These are phyloP conservation scores for Naganishia kalamii DNA, from an alignment of 768 basidiomycete species.

Conservation along the genomic window DNA sequence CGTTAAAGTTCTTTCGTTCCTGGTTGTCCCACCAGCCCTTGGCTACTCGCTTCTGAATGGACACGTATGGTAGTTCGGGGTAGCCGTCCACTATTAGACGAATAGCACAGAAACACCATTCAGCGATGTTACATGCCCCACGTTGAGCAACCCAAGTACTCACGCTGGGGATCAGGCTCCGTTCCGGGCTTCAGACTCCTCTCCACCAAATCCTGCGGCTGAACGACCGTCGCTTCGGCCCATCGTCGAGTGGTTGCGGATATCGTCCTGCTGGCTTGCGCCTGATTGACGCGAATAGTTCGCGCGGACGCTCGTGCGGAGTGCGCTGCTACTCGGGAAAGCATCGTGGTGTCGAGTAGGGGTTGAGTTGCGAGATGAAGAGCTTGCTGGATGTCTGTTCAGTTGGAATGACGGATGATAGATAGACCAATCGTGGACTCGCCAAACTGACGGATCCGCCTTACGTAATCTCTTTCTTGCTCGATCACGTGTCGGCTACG, in stretches of 20 bases:
- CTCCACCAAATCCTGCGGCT: constrained; percentile 17
- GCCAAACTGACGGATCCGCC: background rate
- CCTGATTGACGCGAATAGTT: background rate
- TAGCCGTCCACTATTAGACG: constrained; percentile 43
- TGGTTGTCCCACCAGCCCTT: constrained; percentile 49
- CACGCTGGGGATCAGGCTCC: constrained; percentile 41
- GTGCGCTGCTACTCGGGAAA: background rate
- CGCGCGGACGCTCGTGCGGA: constrained; percentile 5
- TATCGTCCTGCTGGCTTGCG: constrained; percentile 10
- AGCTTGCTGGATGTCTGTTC: no score
- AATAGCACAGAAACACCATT: background rate
- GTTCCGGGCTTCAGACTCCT: constrained; percentile 11
- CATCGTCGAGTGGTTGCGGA: constrained; percentile 10
- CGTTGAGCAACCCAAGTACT: constrained; percentile 20
- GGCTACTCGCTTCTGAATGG: constrained; percentile 42
- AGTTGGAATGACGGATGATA: background rate
- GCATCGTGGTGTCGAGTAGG: background rate
- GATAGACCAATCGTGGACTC: constrained; percentile 1
- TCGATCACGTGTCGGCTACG: background rate
- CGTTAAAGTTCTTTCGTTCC: constrained; percentile 48
- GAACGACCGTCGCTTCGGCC: constrained; percentile 10
- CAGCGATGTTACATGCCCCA: background rate
- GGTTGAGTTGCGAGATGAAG: background rate
- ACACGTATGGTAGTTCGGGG: constrained; percentile 45
- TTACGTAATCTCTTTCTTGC: background rate